Base-by-base conservation (phyloP, 129 eudicot genomes). In the Flaveria trinervia region DNA sequence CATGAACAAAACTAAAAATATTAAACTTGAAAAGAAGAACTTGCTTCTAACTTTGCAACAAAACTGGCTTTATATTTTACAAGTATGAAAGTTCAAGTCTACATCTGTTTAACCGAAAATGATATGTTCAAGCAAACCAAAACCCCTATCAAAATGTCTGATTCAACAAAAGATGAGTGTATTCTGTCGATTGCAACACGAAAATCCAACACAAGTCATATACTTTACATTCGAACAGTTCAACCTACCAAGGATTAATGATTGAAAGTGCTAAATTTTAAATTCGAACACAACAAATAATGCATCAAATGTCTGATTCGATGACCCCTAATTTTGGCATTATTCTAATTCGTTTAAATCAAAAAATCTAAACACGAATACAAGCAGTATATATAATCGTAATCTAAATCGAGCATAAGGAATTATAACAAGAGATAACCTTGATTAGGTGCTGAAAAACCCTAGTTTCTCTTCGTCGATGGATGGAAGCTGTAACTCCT, bases 361-460 rank as follows among this genome's bases (percentile, higher is more conserved):
- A 45, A 46, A 70, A 17, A 28, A 15, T 20, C 69, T 43, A 45
- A 78, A 1, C 4, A 9, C 25, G 18, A 16, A 49, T 0, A 5
- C 1, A 28, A 23, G 1, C 33, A 49, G 51, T 11, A 10, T 10
- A 50, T 5, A 50, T 3, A 76, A 20, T 49, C 10, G 39, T n/a
- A 61, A 71, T 22, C 44, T 9, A 71, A 60, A 62, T 4, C 7
- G 15, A 60, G 22, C 12, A 26, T 46, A 57, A 65, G 64, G 22
- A 60, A 28, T 20, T 33, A 30, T 6, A 23, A 8, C 0, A 43
- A 55, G 16, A 20, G 18, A 71, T 79, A 71, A 62, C 83, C 67
- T 79, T 79, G 28, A 59, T 79, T 70, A 48, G 77, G 25, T 46
- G 62, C 10, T 13, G 73, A 62, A 48, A 79, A 79, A 79, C 83